Evolutionary conservation across 2,329 filamentous ascomycete genomes (phyloP).

Genomic region (Beauveria varroae): DNA sequence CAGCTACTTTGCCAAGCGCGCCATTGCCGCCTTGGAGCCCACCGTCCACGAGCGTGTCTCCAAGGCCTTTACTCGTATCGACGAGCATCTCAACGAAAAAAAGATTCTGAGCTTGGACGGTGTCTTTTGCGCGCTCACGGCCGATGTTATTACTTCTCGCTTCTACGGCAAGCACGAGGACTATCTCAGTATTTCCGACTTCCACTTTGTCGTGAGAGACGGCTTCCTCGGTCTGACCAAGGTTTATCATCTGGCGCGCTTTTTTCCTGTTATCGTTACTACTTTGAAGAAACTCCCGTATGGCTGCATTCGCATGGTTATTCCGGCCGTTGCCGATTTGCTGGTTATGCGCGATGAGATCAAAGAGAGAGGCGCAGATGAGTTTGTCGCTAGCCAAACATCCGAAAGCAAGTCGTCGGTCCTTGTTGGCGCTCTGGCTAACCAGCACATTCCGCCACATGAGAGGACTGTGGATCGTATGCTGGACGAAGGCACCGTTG

Average conservation of each 20-base stretch:
- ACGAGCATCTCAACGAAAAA: background rate
- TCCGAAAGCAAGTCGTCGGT: background rate
- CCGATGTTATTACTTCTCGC: slow-evolving; percentile 3
- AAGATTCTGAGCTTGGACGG: background rate
- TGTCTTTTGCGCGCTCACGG: slow-evolving; percentile 1
- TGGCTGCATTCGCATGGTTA: background rate
- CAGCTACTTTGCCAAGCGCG: slow-evolving; percentile 14
- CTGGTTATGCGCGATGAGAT: background rate
- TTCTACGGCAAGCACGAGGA: background rate
- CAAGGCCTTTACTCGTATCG: background rate
- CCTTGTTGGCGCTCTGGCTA: background rate
- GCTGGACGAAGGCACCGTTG: slow-evolving; percentile 14
- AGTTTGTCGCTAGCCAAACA: background rate
- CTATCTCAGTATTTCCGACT: background rate
- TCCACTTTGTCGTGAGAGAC: background rate
- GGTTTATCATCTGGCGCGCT: background rate
- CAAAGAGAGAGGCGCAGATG: background rate
- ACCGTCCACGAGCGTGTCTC: background rate
- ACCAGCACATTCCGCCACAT: slow-evolving; percentile 8
- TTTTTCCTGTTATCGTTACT: background rate
- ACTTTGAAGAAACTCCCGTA: background rate
- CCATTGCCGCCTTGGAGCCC: background rate
- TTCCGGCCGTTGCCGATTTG: background rate
- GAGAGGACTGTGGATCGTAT: slow-evolving; percentile 14
- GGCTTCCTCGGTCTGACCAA: background rate